Base-by-base conservation (phyloP, 2,329 filamentous ascomycete species). In the Fusarium begoniae region DNA sequence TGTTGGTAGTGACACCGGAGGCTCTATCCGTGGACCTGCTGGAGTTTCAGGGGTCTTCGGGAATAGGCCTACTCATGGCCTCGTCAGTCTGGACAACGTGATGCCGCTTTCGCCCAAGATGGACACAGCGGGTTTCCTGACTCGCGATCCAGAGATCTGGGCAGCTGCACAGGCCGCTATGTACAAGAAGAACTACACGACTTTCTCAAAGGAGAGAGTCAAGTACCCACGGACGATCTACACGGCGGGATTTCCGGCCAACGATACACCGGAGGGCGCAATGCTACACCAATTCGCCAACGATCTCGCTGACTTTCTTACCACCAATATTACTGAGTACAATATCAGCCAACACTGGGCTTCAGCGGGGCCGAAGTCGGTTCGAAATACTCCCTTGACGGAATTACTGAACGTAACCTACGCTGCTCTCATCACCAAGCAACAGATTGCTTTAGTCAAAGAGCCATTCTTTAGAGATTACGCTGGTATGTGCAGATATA, bases 21-120 rank as follows among this genome's bases (percentile, higher is more conserved):
- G 74, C 0, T 70, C 83, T 80, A 85, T 87, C 63, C 82, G 86
- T 17, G 81, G 84, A 1, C 86, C 86, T 0, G 83, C 85, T 4
- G 80, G 79, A 0, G 78, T 81, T 1, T 80, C 84, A 22, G 86
- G 86, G 1, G 66, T 85, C 0, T 87, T 84, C 47, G 87, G 85
- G 1, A 85, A 86, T 70, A 79, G 86, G 1, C 85, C 86, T 1
- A 83, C 82, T 0, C 63, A 50, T 8, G 83, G 79, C 0, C 76
- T 85, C 5, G 82, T 86, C 9, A 74, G 71, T 1, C 75, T 87
- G 6, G 44, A 59, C 35, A 9, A 59, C 10, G 44, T 59, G 24
- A 13, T 59, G 44, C 44, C 44, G 11, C 56, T 59, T 30, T 59
- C 56, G 9, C 56, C 56, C 1, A 53, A 28, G 18, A 30, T 59